These are phyloP conservation scores for Clathrus columnatus DNA, from an alignment of 768 basidiomycete species.

Conservation along the genomic window DNA sequence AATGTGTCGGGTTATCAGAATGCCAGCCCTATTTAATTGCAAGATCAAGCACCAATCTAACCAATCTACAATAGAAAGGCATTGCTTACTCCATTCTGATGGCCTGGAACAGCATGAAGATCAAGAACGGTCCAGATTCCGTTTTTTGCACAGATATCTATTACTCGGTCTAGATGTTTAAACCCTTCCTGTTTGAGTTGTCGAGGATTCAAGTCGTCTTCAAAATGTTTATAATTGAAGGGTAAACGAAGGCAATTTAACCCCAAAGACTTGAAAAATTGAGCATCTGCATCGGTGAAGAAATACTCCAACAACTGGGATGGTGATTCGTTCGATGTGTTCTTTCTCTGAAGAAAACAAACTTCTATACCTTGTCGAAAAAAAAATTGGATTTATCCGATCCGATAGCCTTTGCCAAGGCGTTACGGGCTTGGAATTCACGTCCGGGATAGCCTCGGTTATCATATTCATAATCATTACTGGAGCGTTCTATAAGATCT, in stretches of 20 bases:
- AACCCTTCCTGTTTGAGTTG: slow-evolving; percentile 68
- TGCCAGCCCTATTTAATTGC: slow-evolving; percentile 83
- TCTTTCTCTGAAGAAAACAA: background rate
- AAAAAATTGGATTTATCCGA: slow-evolving; percentile 63
- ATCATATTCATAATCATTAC: background rate
- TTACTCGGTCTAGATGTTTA: slow-evolving; percentile 77
- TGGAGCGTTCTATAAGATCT: slow-evolving; percentile 2
- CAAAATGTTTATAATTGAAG: slow-evolving; percentile 69
- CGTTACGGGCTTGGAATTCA: slow-evolving; percentile 68
- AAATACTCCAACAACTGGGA: slow-evolving; percentile 73
- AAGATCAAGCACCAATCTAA: slow-evolving; percentile 33
- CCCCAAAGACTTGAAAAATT: slow-evolving; percentile 69
- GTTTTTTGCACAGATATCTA: slow-evolving; percentile 63
- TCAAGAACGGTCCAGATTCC: slow-evolving; percentile 78
- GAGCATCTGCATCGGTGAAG: slow-evolving; percentile 67
- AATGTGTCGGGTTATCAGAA: slow-evolving; percentile 56
- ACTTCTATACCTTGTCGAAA: slow-evolving; percentile 62
- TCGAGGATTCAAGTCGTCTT: slow-evolving; percentile 75
- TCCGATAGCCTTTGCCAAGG: slow-evolving; percentile 58
- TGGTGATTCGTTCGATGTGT: background rate
- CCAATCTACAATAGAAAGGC: slow-evolving; percentile 1
- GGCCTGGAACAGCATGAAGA: slow-evolving; percentile 50
- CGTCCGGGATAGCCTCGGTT: slow-evolving; percentile 64
- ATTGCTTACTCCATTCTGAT: slow-evolving; percentile 12
- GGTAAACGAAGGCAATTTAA: slow-evolving; percentile 73